Evolutionary conservation across 495 filamentous ascomycete species (phyloP), one percentile per base, ranked within the genome.

Genomic region (Viridothelium virens): DNA sequence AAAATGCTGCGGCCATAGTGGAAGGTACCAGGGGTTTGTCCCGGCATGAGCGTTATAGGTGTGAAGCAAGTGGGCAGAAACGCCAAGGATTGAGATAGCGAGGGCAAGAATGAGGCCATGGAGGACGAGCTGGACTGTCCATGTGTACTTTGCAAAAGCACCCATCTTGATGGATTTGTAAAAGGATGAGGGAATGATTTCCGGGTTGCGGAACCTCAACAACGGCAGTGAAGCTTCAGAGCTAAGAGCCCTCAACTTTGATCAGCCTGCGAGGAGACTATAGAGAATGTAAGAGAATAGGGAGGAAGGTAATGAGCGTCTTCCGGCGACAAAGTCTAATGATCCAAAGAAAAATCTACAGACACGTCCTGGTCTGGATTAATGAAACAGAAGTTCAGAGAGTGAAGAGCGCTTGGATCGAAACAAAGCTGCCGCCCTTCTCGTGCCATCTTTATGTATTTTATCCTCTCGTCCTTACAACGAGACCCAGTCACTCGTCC

Each of bases 1-100:
- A 64, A 78, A 77, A 65, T 77, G 75, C 47, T 73, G 66, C 1
- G 76, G 75, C 75, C 75, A 77, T 16, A 77, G 62, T 9, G 75
- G 75, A 11, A 78, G 64, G 66, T 75, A 75, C 76, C 76, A 78
- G 31, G 70, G 72, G 64, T 78, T 76, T n/a, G 68, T 68, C 3
- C 63, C 62, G 39, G 74, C 72, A 59, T 76, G 48, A 10, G 66
- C 69, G 67, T 74, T 70, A 66, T 59, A 31, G 53, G 33, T 59
- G 33, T 59, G 53, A 4, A 59, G 53, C 6, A 59, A 31, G 53
- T 36, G 53, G 5, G 53, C 53, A 5, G 53, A 59, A 3, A 59
- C 53, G 18, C 53, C 53, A 14, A 59, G 53, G 31, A 59, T 59
- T 33, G 53, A 59, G 53, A 59, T 36, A 31, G 53, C 31, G 36